These are phyloP conservation scores for Hirschfeldia incana DNA, from an alignment of 345 rosid genomes.

Conservation along the genomic window DNA sequence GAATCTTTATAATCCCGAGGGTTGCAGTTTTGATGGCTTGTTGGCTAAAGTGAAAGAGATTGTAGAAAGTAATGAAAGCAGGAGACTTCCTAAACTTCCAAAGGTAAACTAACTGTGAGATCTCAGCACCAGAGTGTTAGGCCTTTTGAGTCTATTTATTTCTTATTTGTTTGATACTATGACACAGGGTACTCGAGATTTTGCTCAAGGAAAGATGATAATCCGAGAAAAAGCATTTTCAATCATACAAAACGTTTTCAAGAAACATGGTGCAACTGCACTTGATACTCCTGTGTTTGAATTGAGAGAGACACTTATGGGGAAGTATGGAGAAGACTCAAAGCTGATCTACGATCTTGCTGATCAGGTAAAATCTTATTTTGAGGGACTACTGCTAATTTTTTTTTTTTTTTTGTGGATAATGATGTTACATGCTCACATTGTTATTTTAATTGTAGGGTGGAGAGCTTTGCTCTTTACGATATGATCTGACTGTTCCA, in stretches of 20 bases:
- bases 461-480: constrained; percentile 93
- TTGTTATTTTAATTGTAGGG: constrained; percentile 49
- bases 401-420: too few species aligned
- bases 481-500: constrained; percentile 94
- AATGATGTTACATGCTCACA: neutral
- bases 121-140: neutral
- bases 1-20: constrained; percentile 1
- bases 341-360: constrained; percentile 92
- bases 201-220: constrained; percentile 81
- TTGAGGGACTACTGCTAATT: neutral
- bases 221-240: constrained; percentile 81
- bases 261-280: constrained; percentile 89
- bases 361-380: constrained; percentile 65
- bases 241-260: constrained; percentile 69
- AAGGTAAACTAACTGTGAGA: constrained; percentile 55
- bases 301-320: constrained; percentile 88
- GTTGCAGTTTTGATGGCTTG: constrained; percentile 42
- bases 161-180: constrained; percentile 18
- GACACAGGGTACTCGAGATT: constrained; percentile 85
- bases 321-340: constrained; percentile 97
- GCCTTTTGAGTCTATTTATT: neutral
- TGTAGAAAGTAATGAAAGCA: constrained; percentile 84
- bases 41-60: constrained; percentile 64
- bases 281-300: constrained; percentile 97
- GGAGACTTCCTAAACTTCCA: constrained; percentile 87